These are phyloP conservation scores for Aspergillus neotritici DNA, from an alignment of 2,329 filamentous ascomycete genomes.

Conservation along the genomic window DNA sequence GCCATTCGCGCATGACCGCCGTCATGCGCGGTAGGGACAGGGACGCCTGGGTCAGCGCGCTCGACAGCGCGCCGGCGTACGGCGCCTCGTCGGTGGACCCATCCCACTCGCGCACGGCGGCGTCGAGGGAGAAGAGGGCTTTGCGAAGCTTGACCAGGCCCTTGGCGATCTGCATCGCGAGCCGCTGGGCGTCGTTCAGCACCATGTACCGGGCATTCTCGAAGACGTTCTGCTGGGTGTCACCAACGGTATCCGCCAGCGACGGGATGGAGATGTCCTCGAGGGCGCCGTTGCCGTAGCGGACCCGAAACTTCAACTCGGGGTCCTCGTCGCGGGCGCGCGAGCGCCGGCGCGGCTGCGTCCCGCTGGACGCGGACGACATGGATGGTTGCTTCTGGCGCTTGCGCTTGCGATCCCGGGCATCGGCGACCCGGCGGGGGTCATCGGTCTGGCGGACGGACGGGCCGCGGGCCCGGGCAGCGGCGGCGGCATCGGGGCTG, in stretches of 20 bases:
- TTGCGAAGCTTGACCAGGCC: slow-evolving; percentile 50
- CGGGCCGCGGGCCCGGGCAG: slow-evolving; percentile 22
- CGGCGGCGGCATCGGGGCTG: slow-evolving; percentile 51
- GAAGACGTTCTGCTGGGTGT: slow-evolving; percentile 29
- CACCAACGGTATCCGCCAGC: slow-evolving; percentile 19
- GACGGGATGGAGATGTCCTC: slow-evolving; percentile 51
- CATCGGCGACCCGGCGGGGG: slow-evolving; percentile 27
- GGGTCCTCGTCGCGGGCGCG: slow-evolving; percentile 35
- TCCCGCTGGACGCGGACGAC: slow-evolving; percentile 39
- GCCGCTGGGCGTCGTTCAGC: slow-evolving; percentile 48
- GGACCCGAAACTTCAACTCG: slow-evolving; percentile 50
- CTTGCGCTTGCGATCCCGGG: slow-evolving; percentile 52
- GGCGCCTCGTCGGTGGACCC: slow-evolving; percentile 27
- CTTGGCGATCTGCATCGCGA: slow-evolving; percentile 53
- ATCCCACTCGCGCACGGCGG: slow-evolving; percentile 26
- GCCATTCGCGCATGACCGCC: slow-evolving; percentile 50
- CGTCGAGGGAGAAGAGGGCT: slow-evolving; percentile 50
- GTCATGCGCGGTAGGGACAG: slow-evolving; percentile 53
- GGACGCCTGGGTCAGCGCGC: slow-evolving; percentile 40
- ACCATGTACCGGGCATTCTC: slow-evolving; percentile 41
- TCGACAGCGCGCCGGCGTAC: slow-evolving; percentile 37
- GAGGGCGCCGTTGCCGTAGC: slow-evolving; percentile 55
- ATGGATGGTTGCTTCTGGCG: slow-evolving; percentile 45
- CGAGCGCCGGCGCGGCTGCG: slow-evolving; percentile 44
- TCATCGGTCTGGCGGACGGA: slow-evolving; percentile 20